Percentiles rank a stretch among this genome's conserved stretches.
These are phyloP conservation scores for Camelina sativa DNA, from an alignment of 345 rosid genomes.

Conservation along the genomic window DNA sequence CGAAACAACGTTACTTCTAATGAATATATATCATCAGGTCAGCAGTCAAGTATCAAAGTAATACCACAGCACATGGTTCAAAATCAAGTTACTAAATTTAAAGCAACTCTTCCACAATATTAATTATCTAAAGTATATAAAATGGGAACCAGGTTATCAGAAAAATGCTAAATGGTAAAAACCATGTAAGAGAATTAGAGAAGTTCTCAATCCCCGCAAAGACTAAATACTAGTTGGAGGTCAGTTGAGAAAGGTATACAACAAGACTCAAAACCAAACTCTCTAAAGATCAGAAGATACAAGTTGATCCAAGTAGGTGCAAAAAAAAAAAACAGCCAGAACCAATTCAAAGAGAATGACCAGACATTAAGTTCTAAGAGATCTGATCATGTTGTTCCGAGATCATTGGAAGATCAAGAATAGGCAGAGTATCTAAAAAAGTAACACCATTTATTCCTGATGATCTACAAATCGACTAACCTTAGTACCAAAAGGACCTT, in stretches of 20 bases:
- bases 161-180: not conserved
- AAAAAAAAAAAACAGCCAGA: not conserved
- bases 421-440: not conserved
- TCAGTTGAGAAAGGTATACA: not conserved
- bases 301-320: not conserved
- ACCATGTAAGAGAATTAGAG: not conserved
- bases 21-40: not conserved
- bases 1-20: not conserved
- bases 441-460: not conserved
- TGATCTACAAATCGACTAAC: constrained; percentile 46
- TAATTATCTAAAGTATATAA: not conserved
- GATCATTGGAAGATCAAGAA: not conserved
- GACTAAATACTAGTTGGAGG: constrained; percentile 1
- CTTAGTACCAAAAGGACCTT: constrained; percentile 91
- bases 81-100: not conserved
- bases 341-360: not conserved
- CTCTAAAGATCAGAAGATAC: not conserved
- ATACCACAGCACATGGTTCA: not conserved
- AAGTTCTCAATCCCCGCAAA: not conserved
- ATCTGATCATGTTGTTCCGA: not conserved
- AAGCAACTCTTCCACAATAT: not conserved
- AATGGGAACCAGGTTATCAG: not conserved
- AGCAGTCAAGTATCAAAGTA: not conserved
- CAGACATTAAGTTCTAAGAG: not conserved
- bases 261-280: constrained; percentile 1